Base-by-base conservation (phyloP, 257 asterid genomes). In the Henckelia pumila region DNA sequence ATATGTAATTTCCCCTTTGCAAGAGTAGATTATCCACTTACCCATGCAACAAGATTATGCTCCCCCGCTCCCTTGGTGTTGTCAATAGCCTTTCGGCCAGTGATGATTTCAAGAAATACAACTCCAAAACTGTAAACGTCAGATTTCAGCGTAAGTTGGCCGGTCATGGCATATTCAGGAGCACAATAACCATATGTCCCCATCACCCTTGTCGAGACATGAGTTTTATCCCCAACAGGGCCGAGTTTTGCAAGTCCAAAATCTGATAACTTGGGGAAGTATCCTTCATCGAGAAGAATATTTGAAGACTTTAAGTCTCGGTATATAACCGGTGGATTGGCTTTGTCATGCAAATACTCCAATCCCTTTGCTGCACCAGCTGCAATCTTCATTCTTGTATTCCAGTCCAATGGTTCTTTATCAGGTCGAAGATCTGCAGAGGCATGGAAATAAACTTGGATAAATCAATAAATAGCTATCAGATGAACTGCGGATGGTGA, bases 91-190 rank as follows among this genome's bases (percentile, higher is more conserved):
- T 87, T 93, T 52, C 97, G 90, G 58, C 98, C 98, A 0, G 98
- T 93, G 65, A 93, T 93, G 77, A 93, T 82, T 75, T 93, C 98
- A 24, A 93, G 96, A 72, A 93, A 90, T 78, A 93, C 98, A 13
- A 93, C 98, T 52, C 98, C 97, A n/a, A 93, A 93, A 67, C 98
- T 93, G 80, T 90, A 93, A 60, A 93, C 98, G 44, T 93, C 98
- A 8, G 98, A 93, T 73, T 93, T 93, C 80, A 90, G 76, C 24
- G 98, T 93, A 73, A 93, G 97, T 59, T 93, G 98, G 58, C 98
- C 98, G 25, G 98, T 93, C 98, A 93, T n/a, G n/a, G n/a, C n/a
- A n/a, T n/a, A n/a, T n/a, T n/a, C n/a, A n/a, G n/a, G n/a, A n/a
- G n/a, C n/a, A n/a, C n/a, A n/a, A n/a, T n/a, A n/a, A n/a, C n/a